Evolutionary conservation across 371 early-diverging fungal species (phyloP).

Genomic region (Dinochytrium kinnereticum): DNA sequence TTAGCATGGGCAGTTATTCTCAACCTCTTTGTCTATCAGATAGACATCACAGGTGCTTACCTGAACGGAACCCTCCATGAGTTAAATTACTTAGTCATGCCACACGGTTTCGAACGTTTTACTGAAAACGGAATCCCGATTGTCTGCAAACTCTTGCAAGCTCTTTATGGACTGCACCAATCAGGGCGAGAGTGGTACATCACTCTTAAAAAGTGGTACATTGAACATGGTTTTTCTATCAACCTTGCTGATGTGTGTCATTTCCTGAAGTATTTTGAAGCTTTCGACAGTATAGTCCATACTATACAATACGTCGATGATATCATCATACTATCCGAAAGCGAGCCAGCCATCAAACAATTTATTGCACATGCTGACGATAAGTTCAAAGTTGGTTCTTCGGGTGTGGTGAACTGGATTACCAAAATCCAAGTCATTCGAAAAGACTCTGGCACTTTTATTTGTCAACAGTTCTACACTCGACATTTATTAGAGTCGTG

Average conservation of each 20-base stretch:
- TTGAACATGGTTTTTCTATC: constrained; percentile 10
- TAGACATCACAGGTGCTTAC: neutral
- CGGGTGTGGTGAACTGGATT: neutral
- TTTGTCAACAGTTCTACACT: constrained; percentile 15
- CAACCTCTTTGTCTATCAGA: neutral
- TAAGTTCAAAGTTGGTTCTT: constrained; percentile 7
- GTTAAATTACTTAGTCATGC: neutral
- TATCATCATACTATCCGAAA: constrained; percentile 8
- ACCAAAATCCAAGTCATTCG: constrained; percentile 10
- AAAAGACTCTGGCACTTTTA: neutral
- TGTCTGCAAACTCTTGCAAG: constrained; percentile 14
- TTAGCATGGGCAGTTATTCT: neutral
- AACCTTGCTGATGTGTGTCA: constrained; percentile 19
- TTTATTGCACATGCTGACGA: neutral
- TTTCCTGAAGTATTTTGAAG: neutral
- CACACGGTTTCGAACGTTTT: constrained; percentile 9
- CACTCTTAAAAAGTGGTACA: neutral
- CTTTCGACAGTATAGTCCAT: neutral
- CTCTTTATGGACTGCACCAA: constrained; percentile 30
- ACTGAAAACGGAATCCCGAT: constrained; percentile 3
- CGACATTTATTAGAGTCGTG: constrained; percentile 11
- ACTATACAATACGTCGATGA: constrained; percentile 24
- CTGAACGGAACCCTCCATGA: neutral
- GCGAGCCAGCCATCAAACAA: neutral
- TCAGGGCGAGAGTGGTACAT: constrained; percentile 22